Percentiles rank a stretch among this genome's conserved stretches.
phyloP scores from a whole-genome alignment of 805 yeast species.

The Wickerhamiella occidentalis region DNA sequence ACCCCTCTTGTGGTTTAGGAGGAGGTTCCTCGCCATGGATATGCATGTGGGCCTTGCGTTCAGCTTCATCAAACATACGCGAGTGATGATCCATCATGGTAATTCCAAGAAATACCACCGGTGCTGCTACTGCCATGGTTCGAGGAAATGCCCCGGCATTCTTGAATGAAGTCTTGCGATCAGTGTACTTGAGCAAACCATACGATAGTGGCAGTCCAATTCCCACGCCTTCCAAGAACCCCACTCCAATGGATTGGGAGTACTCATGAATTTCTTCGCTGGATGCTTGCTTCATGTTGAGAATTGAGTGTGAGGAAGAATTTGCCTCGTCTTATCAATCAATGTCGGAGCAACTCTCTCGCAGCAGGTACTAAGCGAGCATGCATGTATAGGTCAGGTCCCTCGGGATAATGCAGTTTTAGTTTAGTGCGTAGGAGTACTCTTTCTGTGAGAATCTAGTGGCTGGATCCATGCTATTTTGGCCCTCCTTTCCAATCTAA shows the following conservation, averaged over 20 bases:
- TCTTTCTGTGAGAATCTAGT: no score
- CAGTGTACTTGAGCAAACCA: slow-evolving; percentile 36
- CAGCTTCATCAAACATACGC: slow-evolving; percentile 46
- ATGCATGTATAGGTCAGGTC: no score
- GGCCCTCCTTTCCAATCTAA: no score
- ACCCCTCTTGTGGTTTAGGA: neutral
- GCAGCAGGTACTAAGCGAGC: no score
- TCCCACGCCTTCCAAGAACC: slow-evolving; percentile 41
- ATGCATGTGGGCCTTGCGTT: slow-evolving; percentile 34
- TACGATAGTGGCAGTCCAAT: slow-evolving; percentile 47
- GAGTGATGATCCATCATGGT: slow-evolving; percentile 65
- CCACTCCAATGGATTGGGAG: slow-evolving; percentile 42
- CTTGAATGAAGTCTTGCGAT: slow-evolving; percentile 30
- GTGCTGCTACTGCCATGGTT: slow-evolving; percentile 56
- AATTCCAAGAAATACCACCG: slow-evolving; percentile 50
- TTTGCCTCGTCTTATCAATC: no score
- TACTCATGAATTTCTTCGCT: slow-evolving; percentile 60
- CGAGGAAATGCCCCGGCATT: slow-evolving; percentile 26
- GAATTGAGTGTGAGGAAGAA: no score
- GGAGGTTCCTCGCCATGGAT: slow-evolving; percentile 5
- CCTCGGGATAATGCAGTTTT: neutral
- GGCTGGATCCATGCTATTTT: no score
- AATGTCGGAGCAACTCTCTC: no score
- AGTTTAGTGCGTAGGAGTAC: no score
- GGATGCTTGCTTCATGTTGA: slow-evolving; percentile 43